phyloP scores from a whole-genome alignment of 2,329 filamentous ascomycete genomes.

The Phaeophleospora eucalypticola region DNA sequence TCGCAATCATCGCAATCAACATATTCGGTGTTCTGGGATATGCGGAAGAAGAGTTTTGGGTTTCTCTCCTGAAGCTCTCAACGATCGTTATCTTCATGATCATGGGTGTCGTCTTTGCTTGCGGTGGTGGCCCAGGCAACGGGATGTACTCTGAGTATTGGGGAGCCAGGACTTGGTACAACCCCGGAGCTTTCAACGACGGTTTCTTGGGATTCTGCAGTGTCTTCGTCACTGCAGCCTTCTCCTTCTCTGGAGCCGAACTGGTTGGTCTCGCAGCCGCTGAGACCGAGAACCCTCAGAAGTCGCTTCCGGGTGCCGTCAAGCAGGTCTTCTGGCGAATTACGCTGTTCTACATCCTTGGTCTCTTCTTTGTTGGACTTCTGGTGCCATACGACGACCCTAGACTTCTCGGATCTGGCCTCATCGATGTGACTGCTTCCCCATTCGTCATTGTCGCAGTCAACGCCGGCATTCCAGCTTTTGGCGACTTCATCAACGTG shows the following conservation, averaged over 20 bases:
- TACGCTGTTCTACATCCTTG: constrained; percentile 81
- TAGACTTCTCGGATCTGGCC: constrained; percentile 55
- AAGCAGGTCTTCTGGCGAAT: constrained; percentile 97
- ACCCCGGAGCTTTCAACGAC: constrained; percentile 42
- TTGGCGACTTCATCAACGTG: constrained; percentile 89
- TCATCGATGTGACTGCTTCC: constrained; percentile 67
- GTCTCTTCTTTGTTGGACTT: constrained; percentile 74
- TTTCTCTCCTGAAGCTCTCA: constrained; percentile 26
- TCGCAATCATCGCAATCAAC: constrained; percentile 23
- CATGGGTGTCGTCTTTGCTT: constrained; percentile 55
- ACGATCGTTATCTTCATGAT: constrained; percentile 60
- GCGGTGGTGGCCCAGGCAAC: constrained; percentile 51
- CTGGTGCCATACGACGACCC: constrained; percentile 70
- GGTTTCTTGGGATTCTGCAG: constrained; percentile 62
- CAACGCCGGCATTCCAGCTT: constrained; percentile 66
- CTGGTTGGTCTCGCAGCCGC: constrained; percentile 67
- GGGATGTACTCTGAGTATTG: constrained; percentile 29
- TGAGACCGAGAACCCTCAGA: constrained; percentile 73
- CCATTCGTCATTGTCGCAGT: constrained; percentile 92
- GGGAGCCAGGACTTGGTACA: constrained; percentile 50
- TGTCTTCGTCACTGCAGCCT: constrained; percentile 61
- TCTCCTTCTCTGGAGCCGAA: constrained; percentile 60
- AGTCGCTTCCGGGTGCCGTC: constrained; percentile 78
- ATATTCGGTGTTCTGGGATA: constrained; percentile 29
- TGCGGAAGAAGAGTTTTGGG: constrained; percentile 29